Evolutionary conservation across 352 stramenopile genomes (phyloP).

Genomic region (Phytophthora pisi): DNA sequence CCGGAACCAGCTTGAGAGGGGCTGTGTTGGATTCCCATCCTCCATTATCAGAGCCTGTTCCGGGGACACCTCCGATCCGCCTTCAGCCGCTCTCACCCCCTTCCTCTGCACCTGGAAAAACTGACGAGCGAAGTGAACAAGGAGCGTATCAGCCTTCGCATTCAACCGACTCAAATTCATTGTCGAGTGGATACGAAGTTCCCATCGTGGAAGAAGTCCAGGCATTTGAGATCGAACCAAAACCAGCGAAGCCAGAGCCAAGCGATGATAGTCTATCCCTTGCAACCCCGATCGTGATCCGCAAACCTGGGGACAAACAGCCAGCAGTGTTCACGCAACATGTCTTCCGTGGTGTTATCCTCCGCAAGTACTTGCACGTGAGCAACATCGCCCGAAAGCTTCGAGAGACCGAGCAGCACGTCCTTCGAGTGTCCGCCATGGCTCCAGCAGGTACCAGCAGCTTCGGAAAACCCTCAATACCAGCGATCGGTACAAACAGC

Average conservation of each 20-base stretch:
- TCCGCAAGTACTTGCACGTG: conserved; percentile 71
- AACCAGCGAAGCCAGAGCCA: conserved; percentile 3
- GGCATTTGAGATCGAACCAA: conserved; percentile 1
- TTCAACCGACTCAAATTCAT: not conserved
- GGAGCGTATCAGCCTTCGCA: not conserved
- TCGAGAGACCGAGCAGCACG: conserved; percentile 66
- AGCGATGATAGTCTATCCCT: conserved; percentile 24
- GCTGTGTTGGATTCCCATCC: not conserved
- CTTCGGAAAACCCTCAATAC: conserved; percentile 9
- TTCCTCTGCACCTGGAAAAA: not conserved
- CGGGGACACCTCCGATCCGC: conserved; percentile 5
- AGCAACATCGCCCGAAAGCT: conserved; percentile 69
- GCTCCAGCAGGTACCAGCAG: conserved; percentile 2
- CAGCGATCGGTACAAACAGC: not conserved
- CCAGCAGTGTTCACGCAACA: conserved; percentile 60
- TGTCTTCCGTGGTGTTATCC: conserved; percentile 58
- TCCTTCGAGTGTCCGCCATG: conserved; percentile 41
- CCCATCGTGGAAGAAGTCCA: conserved; percentile 2
- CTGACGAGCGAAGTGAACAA: conserved; percentile 1
- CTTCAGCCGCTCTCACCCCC: conserved; percentile 16
- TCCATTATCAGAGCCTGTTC: conserved; percentile 7
- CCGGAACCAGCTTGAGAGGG: conserved; percentile 5
- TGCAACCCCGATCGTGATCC: conserved; percentile 48
- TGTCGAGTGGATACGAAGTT: conserved; percentile 1
- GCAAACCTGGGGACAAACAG: conserved; percentile 26